Base-by-base conservation (phyloP, 345 rosid genomes). In the Populus ilicifolia region DNA sequence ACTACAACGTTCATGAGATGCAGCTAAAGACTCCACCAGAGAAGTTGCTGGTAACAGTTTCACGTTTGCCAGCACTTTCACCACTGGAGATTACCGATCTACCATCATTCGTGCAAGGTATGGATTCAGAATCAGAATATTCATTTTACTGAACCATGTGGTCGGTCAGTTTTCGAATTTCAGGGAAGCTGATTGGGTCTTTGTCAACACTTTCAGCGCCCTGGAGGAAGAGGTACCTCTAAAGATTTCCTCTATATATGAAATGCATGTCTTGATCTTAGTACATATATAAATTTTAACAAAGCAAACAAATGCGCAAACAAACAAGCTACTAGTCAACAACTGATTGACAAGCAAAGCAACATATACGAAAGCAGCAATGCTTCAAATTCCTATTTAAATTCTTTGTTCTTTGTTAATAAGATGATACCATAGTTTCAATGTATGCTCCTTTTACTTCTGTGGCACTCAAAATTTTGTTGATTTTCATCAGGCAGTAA, bases 221-320 rank as follows among this genome's bases (percentile, higher is more conserved):
- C 84, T 91, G 23, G 93, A 90, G 80, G 41, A 54, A 5, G 78
- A 86, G 87, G 96, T 91, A 56, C 0, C n/a, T 2, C 1, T 7
- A 20, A 52, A 52, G 59, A 52, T 6, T 3, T n/a, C 8, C 56
- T 59, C 20, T 46, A 46, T 46, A 46, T 46, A 16, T 12, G 52
- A 46, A 4, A 16, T 41, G 18, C 18, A 16, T 16, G 20, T 16
- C 52, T 46, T 46, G 52, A 46, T 46, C 52, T 46, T 41, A 41
- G 17, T 13, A 46, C 20, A 1, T 46, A 16, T 16, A 16, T 46
- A 41, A 41, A 12, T 46, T 46, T 2, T 46, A 41, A 41, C 44
- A 10, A 41, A 41, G 44, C 44, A 41, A 41, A 41, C 44, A 11
- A 41, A 12, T 41, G 44, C 2, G 44, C 44, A 10, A 41, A 2